Conservation (phyloP, 768 basidiomycete species). For the Trametes sanguinea region DNA sequence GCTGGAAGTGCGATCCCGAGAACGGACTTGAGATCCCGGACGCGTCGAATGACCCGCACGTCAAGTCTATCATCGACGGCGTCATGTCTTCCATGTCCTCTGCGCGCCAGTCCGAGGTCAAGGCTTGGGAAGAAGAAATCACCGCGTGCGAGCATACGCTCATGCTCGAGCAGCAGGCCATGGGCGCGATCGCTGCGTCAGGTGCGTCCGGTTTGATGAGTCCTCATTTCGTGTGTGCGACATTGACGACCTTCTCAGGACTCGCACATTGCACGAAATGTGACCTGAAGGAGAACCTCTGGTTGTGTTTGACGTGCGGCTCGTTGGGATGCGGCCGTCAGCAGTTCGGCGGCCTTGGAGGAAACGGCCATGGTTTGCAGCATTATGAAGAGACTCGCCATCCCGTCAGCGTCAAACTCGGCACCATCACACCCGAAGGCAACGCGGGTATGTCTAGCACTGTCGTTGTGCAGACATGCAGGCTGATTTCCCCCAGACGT, state of each 20-base stretch:
- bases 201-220: constrained; percentile 39
- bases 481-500: constrained; percentile 57
- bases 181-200: constrained; percentile 51
- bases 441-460: constrained; percentile 64
- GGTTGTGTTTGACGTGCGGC: constrained; percentile 94
- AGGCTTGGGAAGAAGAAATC: constrained; percentile 98
- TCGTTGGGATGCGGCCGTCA: constrained; percentile 85
- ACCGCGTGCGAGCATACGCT: constrained; percentile 80
- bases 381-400: constrained; percentile 79
- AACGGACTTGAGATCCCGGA: constrained; percentile 49
- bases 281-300: constrained; percentile 87
- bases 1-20: constrained; percentile 70
- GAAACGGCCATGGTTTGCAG: constrained; percentile 85
- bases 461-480: neutral
- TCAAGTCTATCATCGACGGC: constrained; percentile 58
- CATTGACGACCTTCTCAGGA: constrained; percentile 42
- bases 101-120: constrained; percentile 89
- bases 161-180: constrained; percentile 50
- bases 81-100: constrained; percentile 85
- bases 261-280: constrained; percentile 82
- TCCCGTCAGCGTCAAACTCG: constrained; percentile 86
- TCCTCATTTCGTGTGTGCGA: neutral
- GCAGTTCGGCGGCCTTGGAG: constrained; percentile 78
- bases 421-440: constrained; percentile 96
- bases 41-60: constrained; percentile 42